Evolutionary conservation across 495 filamentous ascomycete species (phyloP).

Genomic region (Pyrenula aspistea): DNA sequence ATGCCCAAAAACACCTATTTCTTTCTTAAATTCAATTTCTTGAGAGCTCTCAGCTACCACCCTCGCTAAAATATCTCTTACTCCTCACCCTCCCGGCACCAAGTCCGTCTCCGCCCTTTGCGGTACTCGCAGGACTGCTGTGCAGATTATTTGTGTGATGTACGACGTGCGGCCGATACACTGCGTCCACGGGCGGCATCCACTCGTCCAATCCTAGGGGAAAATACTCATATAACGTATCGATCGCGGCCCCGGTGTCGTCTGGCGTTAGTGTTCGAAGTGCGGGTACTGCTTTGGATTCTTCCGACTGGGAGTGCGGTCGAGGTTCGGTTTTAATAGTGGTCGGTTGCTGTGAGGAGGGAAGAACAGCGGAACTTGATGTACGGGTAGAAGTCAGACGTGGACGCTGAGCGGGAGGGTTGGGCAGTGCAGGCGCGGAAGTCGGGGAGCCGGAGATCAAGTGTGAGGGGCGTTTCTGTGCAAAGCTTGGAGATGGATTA

Average conservation of each 20-base stretch:
- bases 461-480: background rate
- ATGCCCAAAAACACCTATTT: no score
- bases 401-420: background rate
- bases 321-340: background rate
- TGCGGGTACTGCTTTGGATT: constrained; percentile 10
- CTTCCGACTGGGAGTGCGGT: background rate
- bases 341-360: background rate
- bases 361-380: constrained; percentile 3
- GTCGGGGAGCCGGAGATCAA: background rate
- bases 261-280: constrained; percentile 23
- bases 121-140: no score
- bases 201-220: constrained; percentile 81
- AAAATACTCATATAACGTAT: constrained; percentile 85
- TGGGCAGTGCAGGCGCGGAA: background rate
- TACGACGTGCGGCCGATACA: constrained; percentile 86
- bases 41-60: no score
- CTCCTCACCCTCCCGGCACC: constrained; percentile 55
- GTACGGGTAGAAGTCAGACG: background rate
- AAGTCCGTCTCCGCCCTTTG: constrained; percentile 39
- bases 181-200: constrained; percentile 84
- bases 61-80: constrained; percentile 66
- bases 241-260: constrained; percentile 32
- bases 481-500: background rate
- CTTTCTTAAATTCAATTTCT: no score
- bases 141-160: constrained; percentile 50